Percentiles rank a stretch among this genome's conserved stretches.
phyloP scores from a whole-genome alignment of 306 rosid species.

The Psophocarpus tetragonolobus region DNA sequence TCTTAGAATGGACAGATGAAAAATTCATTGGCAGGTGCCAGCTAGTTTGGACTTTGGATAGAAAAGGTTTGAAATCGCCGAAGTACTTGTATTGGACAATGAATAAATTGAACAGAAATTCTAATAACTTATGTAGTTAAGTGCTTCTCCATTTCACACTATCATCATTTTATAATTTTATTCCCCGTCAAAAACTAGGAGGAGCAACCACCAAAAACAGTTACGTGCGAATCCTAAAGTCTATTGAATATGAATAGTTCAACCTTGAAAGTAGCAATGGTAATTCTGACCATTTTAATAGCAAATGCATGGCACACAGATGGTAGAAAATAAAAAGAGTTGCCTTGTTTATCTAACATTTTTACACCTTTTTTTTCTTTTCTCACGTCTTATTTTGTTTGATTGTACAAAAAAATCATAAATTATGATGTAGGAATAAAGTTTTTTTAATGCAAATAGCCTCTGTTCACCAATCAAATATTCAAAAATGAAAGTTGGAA shows the following conservation, averaged over 20 bases:
- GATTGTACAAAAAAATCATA: background rate
- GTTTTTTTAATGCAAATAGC: background rate
- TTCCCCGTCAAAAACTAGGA: background rate
- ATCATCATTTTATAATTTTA: background rate
- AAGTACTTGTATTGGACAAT: background rate
- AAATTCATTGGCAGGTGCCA: background rate
- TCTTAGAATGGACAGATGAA: background rate
- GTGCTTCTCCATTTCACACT: background rate
- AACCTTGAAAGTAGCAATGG: background rate
- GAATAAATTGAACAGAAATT: background rate
- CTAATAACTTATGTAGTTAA: background rate
- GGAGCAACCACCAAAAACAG: conserved; percentile 28
- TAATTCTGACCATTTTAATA: conserved; percentile 7
- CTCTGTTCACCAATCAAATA: background rate
- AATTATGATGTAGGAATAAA: background rate
- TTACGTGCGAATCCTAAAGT: conserved; percentile 19
- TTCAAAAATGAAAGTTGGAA: conserved; percentile 52
- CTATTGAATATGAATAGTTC: background rate
- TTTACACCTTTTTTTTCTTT: background rate
- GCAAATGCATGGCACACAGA: conserved; percentile 18
- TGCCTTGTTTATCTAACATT: background rate
- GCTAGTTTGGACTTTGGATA: background rate
- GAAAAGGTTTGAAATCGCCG: background rate
- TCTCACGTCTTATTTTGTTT: background rate
- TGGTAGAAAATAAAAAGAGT: background rate